Conservation (phyloP, 192 early-diverging fungal species). For the Phlyctochytrium bullatum region DNA sequence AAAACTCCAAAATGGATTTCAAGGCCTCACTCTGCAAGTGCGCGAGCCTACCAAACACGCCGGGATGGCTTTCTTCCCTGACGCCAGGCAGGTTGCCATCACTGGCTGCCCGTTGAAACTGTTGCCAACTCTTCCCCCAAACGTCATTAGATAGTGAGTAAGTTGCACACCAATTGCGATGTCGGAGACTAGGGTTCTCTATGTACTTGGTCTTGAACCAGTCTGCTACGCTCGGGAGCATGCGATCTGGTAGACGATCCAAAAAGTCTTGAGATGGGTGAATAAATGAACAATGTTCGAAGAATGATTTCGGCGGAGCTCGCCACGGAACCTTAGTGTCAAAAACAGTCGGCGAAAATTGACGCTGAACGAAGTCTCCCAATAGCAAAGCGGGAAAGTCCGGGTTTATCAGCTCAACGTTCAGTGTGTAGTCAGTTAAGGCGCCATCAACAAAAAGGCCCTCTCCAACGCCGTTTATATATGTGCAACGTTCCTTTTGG, state of each 20-base stretch:
- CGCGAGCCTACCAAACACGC: not conserved
- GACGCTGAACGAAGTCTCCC: slow-evolving; percentile 3
- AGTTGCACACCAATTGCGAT: slow-evolving; percentile 22
- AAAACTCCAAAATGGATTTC: not conserved
- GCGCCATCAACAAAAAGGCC: slow-evolving; percentile 37
- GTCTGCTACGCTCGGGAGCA: slow-evolving; percentile 29
- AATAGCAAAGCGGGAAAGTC: slow-evolving; percentile 19
- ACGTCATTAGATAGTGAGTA: not conserved
- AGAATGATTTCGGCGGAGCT: slow-evolving; percentile 3
- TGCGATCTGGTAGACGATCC: slow-evolving; percentile 14
- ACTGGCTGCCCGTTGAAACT: not conserved
- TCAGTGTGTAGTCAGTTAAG: slow-evolving; percentile 33
- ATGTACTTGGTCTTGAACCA: slow-evolving; percentile 44
- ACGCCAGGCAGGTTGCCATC: not conserved
- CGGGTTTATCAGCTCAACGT: slow-evolving; percentile 15
- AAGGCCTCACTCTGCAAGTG: not conserved
- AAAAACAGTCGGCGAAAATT: slow-evolving; percentile 22
- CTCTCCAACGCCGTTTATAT: slow-evolving; percentile 27
- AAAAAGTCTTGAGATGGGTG: slow-evolving; percentile 22
- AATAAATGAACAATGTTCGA: slow-evolving; percentile 25
- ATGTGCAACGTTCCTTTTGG: slow-evolving; percentile 32
- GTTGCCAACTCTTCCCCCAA: not conserved
- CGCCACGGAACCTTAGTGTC: slow-evolving; percentile 33
- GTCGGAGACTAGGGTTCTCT: slow-evolving; percentile 15
- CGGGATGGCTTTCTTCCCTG: not conserved